phyloP scores from a whole-genome alignment of 805 yeast species.

The Candida broadrunensis region DNA sequence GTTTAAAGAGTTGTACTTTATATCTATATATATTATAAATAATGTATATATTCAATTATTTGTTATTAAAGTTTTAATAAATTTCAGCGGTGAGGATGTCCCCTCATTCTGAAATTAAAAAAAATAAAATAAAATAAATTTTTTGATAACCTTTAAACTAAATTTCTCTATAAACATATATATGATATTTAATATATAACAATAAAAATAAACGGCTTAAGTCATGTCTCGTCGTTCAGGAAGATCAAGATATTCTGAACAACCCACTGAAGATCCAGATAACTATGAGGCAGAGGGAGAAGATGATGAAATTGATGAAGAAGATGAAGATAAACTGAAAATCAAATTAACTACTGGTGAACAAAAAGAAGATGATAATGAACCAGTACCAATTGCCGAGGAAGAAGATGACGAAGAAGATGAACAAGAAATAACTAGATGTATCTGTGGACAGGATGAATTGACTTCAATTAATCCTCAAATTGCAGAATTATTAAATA shows the following conservation, averaged over 20 bases:
- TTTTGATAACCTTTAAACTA: no score
- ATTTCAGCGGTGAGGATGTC: background rate
- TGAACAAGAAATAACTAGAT: slow-evolving; percentile 41
- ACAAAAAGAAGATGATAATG: background rate
- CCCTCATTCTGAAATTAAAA: background rate
- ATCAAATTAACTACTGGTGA: background rate
- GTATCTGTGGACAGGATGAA: slow-evolving; percentile 42
- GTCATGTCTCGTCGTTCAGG: slow-evolving; percentile 30
- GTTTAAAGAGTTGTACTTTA: no score
- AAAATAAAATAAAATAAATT: no score
- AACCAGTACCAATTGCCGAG: slow-evolving; percentile 1
- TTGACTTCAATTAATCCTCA: slow-evolving; percentile 22
- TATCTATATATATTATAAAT: no score
- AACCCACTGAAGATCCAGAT: slow-evolving; percentile 11
- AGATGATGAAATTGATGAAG: slow-evolving; percentile 26
- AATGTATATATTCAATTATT: no score
- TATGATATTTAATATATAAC: no score
- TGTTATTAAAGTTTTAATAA: background rate
- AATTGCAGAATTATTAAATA: slow-evolving; percentile 20
- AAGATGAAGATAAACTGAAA: slow-evolving; percentile 11
- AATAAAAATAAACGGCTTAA: background rate
- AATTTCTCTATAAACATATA: no score
- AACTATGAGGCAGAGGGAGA: slow-evolving; percentile 20
- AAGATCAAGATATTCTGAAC: slow-evolving; percentile 16
- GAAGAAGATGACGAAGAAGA: slow-evolving; percentile 12